These are phyloP conservation scores for Trichophyton equinum DNA, from an alignment of 2,329 filamentous ascomycete genomes.

Conservation along the genomic window DNA sequence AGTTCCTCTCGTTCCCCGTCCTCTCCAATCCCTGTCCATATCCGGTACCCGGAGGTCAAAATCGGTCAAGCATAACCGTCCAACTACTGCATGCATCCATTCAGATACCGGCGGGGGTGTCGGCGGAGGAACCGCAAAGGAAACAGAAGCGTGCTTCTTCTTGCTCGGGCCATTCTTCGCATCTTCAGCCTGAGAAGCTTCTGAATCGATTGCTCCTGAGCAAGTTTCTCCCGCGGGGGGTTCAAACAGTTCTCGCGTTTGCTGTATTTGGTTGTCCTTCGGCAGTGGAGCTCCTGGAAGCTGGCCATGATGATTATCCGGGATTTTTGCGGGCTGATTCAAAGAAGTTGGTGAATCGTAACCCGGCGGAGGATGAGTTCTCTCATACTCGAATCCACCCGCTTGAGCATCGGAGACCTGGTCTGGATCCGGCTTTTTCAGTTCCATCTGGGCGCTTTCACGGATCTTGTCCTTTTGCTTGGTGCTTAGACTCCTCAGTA, in stretches of 20 bases:
- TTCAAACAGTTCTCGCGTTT: not conserved
- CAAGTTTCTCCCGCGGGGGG: not conserved
- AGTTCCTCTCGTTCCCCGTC: slow-evolving; percentile 36
- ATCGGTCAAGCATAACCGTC: slow-evolving; percentile 45
- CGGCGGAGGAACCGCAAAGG: slow-evolving; percentile 36
- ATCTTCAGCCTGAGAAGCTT: not conserved
- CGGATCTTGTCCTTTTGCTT: slow-evolving; percentile 12
- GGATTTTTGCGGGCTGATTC: not conserved
- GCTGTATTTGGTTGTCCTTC: not conserved
- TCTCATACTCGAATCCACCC: slow-evolving; percentile 10
- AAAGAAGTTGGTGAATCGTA: not conserved
- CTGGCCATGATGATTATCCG: not conserved
- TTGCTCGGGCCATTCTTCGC: slow-evolving; percentile 18
- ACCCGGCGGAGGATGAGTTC: slow-evolving; percentile 1
- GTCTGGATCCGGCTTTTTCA: slow-evolving; percentile 13
- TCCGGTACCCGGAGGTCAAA: slow-evolving; percentile 45
- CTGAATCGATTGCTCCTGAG: not conserved
- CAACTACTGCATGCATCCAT: slow-evolving; percentile 57
- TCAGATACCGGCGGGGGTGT: slow-evolving; percentile 41
- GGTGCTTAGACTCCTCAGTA: slow-evolving; percentile 11
- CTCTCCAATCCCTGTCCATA: slow-evolving; percentile 62
- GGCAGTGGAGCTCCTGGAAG: not conserved
- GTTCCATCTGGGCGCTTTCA: slow-evolving; percentile 12
- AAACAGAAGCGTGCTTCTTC: slow-evolving; percentile 31
- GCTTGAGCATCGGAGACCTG: slow-evolving; percentile 10